phyloP scores from a whole-genome alignment of 805 yeast genomes.

The Wickerhamiella shivajii region DNA sequence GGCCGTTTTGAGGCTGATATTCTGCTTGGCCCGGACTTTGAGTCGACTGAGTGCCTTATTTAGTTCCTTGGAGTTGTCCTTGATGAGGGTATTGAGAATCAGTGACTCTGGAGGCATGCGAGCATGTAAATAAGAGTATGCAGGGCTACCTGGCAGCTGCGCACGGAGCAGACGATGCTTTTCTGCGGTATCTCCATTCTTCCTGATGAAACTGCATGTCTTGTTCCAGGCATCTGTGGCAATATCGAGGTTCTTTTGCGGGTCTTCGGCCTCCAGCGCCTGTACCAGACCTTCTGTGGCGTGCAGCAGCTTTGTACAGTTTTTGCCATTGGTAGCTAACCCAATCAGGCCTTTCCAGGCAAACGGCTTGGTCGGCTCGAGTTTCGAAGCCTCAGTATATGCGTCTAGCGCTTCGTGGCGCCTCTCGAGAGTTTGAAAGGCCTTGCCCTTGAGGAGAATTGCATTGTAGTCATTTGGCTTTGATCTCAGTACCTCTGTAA shows the following conservation, averaged over 20 bases:
- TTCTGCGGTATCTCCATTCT: conserved; percentile 11
- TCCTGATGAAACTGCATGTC: conserved; percentile 12
- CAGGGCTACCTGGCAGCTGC: conserved; percentile 22
- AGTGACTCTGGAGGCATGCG: conserved; percentile 19
- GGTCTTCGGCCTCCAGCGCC: conserved; percentile 10
- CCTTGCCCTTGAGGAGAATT: conserved; percentile 47
- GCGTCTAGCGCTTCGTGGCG: conserved; percentile 36
- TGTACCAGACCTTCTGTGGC: conserved; percentile 13
- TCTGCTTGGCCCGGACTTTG: conserved; percentile 17
- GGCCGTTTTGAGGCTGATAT: conserved; percentile 12
- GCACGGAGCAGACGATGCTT: conserved; percentile 12
- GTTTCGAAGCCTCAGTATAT: conserved; percentile 31
- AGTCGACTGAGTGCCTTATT: conserved; percentile 15
- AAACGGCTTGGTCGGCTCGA: conserved; percentile 31
- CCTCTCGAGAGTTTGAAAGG: conserved; percentile 31
- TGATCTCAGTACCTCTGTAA: too few species aligned
- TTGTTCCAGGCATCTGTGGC: conserved; percentile 17
- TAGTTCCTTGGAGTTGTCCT: conserved; percentile 18
- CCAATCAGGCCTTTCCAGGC: conserved; percentile 73
- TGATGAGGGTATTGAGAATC: conserved; percentile 18
- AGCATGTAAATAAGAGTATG: conserved; percentile 20
- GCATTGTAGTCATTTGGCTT: conserved; percentile 50
- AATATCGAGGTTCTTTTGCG: conserved; percentile 13
- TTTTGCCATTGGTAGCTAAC: conserved; percentile 15
- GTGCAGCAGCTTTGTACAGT: conserved; percentile 14